Conservation (phyloP, 495 filamentous ascomycete genomes). For the Achaetomiella virescens region DNA sequence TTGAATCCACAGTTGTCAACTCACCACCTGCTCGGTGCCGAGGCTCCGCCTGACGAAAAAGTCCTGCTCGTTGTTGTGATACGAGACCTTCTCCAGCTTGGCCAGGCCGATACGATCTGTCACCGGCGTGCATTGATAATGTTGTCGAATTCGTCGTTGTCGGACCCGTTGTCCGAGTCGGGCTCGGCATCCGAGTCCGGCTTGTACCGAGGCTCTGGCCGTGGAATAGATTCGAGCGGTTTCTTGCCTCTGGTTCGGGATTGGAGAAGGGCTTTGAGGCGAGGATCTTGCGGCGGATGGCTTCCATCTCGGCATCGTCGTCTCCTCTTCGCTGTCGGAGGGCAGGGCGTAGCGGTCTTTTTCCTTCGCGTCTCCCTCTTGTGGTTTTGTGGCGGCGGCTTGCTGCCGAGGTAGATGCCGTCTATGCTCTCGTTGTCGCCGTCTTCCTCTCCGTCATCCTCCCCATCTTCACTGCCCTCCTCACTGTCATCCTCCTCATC, state of each 20-base stretch:
- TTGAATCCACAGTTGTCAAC: background rate
- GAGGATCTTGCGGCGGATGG: constrained; percentile 75
- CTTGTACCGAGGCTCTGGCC: constrained; percentile 41
- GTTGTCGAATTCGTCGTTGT: constrained; percentile 61
- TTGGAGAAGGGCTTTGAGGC: constrained; percentile 81
- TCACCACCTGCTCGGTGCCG: constrained; percentile 29
- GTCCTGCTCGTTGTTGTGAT: constrained; percentile 25
- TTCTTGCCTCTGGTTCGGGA: constrained; percentile 44
- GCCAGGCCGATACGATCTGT: constrained; percentile 68
- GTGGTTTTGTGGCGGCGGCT: constrained; percentile 35
- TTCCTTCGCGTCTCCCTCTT: constrained; percentile 28
- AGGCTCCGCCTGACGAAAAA: constrained; percentile 25
- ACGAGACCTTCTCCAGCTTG: constrained; percentile 37
- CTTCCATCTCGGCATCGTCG: constrained; percentile 85
- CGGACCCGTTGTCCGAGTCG: constrained; percentile 57
- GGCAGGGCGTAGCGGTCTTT: constrained; percentile 68
- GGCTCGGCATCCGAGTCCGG: constrained; percentile 69
- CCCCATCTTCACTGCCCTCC: constrained; percentile 38
- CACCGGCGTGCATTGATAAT: constrained; percentile 80
- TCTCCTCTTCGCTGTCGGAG: constrained; percentile 56
- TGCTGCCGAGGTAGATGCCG: constrained; percentile 53
- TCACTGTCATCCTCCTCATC: constrained; percentile 38
- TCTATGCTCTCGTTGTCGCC: constrained; percentile 31
- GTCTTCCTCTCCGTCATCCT: constrained; percentile 24
- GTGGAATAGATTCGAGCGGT: constrained; percentile 52